Base-by-base conservation (phyloP, 495 filamentous ascomycete genomes). In the Tuber calosporum region DNA sequence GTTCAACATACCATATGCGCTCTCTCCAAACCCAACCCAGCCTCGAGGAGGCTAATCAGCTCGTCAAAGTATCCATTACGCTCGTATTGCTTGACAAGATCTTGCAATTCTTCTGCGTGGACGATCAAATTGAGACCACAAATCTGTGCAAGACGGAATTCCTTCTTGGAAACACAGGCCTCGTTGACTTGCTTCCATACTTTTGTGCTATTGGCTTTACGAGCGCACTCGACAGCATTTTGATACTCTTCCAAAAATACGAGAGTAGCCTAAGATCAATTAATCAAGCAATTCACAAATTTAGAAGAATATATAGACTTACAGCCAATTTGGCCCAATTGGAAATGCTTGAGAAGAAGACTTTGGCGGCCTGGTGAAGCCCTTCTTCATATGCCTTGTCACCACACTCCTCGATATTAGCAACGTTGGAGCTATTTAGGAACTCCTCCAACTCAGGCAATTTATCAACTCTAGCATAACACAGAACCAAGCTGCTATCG, bases 151-250 rank as follows among this genome's bases (percentile, higher is more conserved):
- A 99, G 90, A 76, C 95, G 91, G 89, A 99, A 99, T 82, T 99
- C 96, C 86, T 97, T 97, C 91, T 97, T 99, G 77, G 89, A 87
- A 71, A 99, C 92, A 83, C 96, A 99, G 45, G 95, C 96, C 82
- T 91, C 91, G 83, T 98, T 96, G 77, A 99, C 96, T 84, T 99
- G 93, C 85, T 94, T 97, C 96, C 96, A 99, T 71, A 99, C 96
- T 71, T 96, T 97, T 84, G 96, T 93, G 85, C 93, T 99, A 86
- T 98, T 99, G 82, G 96, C 96, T 85, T 98, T 98, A 81, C 96
- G 92, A 37, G 96, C 96, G 80, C 94, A 98, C 84, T 99, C 96
- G 43, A 99, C 96, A 39, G 96, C 96, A 72, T 93, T 93, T 83
- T 99, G 96, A 85, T 99, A 97, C 71, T 99, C 96, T 80, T 91